Evolutionary conservation across 352 stramenopile species (phyloP), one percentile per base, ranked within the genome.

Genomic region (Phytophthora multivora): DNA sequence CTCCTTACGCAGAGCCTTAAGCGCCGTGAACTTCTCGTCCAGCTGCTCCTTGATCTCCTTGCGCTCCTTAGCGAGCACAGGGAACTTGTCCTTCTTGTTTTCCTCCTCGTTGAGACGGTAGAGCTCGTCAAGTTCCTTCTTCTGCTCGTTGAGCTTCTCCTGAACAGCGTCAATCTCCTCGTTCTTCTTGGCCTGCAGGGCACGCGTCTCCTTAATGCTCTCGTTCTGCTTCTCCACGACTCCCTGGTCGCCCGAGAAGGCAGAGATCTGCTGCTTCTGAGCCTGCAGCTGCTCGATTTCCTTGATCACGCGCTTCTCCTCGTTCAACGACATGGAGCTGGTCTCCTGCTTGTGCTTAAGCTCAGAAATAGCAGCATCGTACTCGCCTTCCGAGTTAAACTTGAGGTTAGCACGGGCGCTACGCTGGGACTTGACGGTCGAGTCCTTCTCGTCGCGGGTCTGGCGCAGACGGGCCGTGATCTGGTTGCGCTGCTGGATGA

Each of bases 291-390:
- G 77, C 59, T 98, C 95, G 59, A 99, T 98, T 65, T 99, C 95
- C 77, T 98, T 98, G 67, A 99, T 95, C 25, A 99, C 79, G 46
- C 91, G 93, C 89, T 99, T 99, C 74, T 99, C 97, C 48, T 98
- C 97, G 21, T 82, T 89, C 5, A 99, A 73, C 53, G 85, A 92
- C 97, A 99, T 99, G 60, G 93, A 98, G 39, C 84, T 94, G 5
- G 95, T 98, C 79, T 98, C 90, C 78, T 99, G 97, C 62, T 87
- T 82, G 60, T 86, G 70, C 59, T 96, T 81, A 28, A 99, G 79
- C 55, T 86, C 74, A 8, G 75, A 55, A 63, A 99, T 98, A 65
- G 96, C 88, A 39, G 86, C 78, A 6, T 98, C 92, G 55, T 97
- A 98, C 23, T 98, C 95, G 38, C 88, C 86, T 18, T 90, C 73